Evolutionary conservation across 441 rosid genomes (phyloP).

Genomic region (Flueggea neowawraea): DNA sequence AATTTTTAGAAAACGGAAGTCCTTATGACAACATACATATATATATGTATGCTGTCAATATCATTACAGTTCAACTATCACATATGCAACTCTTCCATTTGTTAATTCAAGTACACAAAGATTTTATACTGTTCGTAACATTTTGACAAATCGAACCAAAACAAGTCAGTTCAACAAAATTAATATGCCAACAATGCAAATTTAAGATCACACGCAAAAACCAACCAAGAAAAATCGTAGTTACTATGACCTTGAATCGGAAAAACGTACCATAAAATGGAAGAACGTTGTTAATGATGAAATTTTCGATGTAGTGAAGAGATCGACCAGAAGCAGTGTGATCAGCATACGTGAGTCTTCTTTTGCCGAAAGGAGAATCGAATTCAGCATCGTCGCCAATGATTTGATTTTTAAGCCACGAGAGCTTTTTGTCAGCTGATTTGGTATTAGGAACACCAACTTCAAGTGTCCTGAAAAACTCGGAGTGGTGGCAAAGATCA

Average conservation of each 20-base stretch:
- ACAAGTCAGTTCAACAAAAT: too few species aligned
- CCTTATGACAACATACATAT: too few species aligned
- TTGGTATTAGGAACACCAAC: constrained; percentile 19
- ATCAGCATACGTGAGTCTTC: constrained; percentile 50
- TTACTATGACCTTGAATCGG: neutral
- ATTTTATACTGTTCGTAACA: too few species aligned
- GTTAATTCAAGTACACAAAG: too few species aligned
- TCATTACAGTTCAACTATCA: too few species aligned
- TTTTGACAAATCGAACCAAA: too few species aligned
- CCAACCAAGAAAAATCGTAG: too few species aligned
- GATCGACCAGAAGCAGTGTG: constrained; percentile 57
- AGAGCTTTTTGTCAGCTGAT: constrained; percentile 25
- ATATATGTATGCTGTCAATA: too few species aligned
- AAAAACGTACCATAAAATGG: constrained; percentile 44
- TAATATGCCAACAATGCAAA: too few species aligned
- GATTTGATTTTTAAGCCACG: constrained; percentile 52
- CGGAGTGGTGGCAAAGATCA: constrained; percentile 17
- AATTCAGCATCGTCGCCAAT: constrained; percentile 35
- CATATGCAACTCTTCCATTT: too few species aligned
- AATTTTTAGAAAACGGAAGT: too few species aligned
- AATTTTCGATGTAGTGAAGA: constrained; percentile 48
- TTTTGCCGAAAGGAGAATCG: constrained; percentile 45
- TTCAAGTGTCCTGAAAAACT: constrained; percentile 28
- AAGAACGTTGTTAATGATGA: constrained; percentile 40
- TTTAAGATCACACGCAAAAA: too few species aligned